phyloP scores from a whole-genome alignment of 2,329 filamentous ascomycete genomes.

The Talaromyces sp. region DNA sequence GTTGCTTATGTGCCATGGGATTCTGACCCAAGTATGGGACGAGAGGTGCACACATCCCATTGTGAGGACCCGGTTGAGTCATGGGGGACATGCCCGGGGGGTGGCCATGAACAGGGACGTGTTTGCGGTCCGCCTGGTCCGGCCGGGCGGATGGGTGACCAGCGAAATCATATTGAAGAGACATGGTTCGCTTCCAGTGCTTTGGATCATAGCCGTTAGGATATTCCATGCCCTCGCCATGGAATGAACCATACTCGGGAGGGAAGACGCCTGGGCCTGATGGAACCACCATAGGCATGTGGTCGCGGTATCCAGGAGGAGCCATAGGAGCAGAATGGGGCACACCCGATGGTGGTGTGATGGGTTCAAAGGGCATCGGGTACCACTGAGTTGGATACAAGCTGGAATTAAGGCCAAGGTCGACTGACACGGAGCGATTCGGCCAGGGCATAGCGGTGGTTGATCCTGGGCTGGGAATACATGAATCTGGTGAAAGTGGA shows the following conservation, averaged over 20 bases:
- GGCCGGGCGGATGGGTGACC: constrained; percentile 6
- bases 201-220: constrained; percentile 26
- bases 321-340: constrained; percentile 31
- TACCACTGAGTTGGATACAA: constrained; percentile 33
- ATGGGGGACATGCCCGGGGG: constrained; percentile 22
- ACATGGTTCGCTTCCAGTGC: constrained; percentile 34
- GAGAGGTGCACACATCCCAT: constrained; percentile 33
- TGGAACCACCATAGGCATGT: constrained; percentile 28
- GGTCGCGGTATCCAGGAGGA: constrained; percentile 26
- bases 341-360: constrained; percentile 23
- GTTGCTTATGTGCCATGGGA: constrained; percentile 21
- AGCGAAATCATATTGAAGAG: constrained; percentile 30
- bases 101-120: constrained; percentile 10
- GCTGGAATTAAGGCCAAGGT: constrained; percentile 23
- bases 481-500: constrained; percentile 30
- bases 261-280: constrained; percentile 23
- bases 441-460: constrained; percentile 17
- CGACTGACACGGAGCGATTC: constrained; percentile 22
- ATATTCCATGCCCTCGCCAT: constrained; percentile 19
- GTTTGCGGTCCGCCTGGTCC: constrained; percentile 15
- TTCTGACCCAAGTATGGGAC: constrained; percentile 31
- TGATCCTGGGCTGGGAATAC: constrained; percentile 32
- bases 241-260: constrained; percentile 24
- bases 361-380: constrained; percentile 29
- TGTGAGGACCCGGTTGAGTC: constrained; percentile 26